These are phyloP conservation scores for Fusarium nurragi DNA, from an alignment of 2,329 filamentous ascomycete genomes.

Conservation along the genomic window DNA sequence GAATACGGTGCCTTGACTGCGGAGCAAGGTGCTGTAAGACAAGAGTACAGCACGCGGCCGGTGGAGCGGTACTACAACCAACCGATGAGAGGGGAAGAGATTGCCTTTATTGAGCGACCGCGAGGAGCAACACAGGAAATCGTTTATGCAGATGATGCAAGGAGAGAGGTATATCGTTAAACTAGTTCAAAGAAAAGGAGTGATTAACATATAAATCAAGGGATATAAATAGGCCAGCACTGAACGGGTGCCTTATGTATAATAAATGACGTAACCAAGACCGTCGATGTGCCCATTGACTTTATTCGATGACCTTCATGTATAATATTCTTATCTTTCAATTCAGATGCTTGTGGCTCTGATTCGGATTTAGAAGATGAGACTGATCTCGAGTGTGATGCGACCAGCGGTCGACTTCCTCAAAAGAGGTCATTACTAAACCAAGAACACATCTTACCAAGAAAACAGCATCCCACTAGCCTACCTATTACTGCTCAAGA, in stretches of 20 bases:
- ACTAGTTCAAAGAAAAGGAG: neutral
- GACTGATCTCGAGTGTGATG: too few species aligned
- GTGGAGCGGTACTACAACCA: conserved; percentile 57
- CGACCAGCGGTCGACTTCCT: too few species aligned
- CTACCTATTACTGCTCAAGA: too few species aligned
- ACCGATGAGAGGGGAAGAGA: conserved; percentile 49
- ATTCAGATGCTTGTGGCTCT: too few species aligned
- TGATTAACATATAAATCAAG: neutral
- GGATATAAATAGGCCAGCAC: neutral
- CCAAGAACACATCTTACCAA: too few species aligned
- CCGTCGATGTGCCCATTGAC: neutral
- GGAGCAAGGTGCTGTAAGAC: conserved; percentile 42
- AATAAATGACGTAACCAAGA: conserved; percentile 2
- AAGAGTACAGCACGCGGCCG: conserved; percentile 54
- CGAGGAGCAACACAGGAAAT: conserved; percentile 55
- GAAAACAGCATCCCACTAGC: too few species aligned
- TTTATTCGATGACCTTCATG: neutral
- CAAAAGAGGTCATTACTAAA: too few species aligned
- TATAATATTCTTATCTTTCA: neutral
- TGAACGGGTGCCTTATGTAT: neutral
- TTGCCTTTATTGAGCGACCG: conserved; percentile 58
- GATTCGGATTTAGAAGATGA: too few species aligned
- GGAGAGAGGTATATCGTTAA: conserved; percentile 51
- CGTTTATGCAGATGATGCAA: conserved; percentile 56
- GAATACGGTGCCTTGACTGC: conserved; percentile 44